A percentile compares a stretch with the other conserved stretches of the same genome.
Conservation (phyloP, 106 monocot genomes). For the Amphibolis antarctica region DNA sequence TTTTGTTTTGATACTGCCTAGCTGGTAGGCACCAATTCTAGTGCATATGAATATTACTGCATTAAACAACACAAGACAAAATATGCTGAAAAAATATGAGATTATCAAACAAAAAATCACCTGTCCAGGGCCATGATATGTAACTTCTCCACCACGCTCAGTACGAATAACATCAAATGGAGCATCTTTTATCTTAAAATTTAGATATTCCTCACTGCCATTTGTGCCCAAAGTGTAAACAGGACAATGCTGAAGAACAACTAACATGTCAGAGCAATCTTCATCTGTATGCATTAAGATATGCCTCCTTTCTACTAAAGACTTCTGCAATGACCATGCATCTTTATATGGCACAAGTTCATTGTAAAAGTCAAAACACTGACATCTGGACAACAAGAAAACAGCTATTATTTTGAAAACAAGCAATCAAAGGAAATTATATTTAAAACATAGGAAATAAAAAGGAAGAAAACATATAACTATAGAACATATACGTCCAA, state of each 20-base stretch:
- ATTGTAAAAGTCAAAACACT: slow-evolving; percentile 56
- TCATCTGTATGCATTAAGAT: slow-evolving; percentile 40
- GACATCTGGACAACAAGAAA: slow-evolving; percentile 41
- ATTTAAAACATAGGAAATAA: too few relatives aligned
- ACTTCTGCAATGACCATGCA: slow-evolving; percentile 81
- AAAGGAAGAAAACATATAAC: too few relatives aligned
- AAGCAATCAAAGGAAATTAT: too few relatives aligned
- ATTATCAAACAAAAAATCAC: slow-evolving; percentile 13
- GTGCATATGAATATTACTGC: too few relatives aligned
- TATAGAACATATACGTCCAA: too few relatives aligned
- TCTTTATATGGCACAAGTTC: slow-evolving; percentile 63
- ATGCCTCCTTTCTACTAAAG: slow-evolving; percentile 39
- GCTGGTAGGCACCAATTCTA: too few relatives aligned
- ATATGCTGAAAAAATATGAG: slow-evolving; percentile 1
- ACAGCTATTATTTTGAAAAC: background rate
- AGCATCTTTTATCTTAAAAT: slow-evolving; percentile 55
- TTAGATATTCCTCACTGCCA: slow-evolving; percentile 48
- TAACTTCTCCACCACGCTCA: slow-evolving; percentile 91
- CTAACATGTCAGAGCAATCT: slow-evolving; percentile 53
- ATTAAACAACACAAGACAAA: background rate
- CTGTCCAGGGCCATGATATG: slow-evolving; percentile 97
- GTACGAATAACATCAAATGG: slow-evolving; percentile 67
- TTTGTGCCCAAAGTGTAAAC: slow-evolving; percentile 80
- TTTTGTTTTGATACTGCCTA: too few relatives aligned
- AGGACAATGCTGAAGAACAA: slow-evolving; percentile 73